These are phyloP conservation scores for Apiotrichum sp. DNA, from an alignment of 1,284 basidiomycete genomes.

Conservation along the genomic window DNA sequence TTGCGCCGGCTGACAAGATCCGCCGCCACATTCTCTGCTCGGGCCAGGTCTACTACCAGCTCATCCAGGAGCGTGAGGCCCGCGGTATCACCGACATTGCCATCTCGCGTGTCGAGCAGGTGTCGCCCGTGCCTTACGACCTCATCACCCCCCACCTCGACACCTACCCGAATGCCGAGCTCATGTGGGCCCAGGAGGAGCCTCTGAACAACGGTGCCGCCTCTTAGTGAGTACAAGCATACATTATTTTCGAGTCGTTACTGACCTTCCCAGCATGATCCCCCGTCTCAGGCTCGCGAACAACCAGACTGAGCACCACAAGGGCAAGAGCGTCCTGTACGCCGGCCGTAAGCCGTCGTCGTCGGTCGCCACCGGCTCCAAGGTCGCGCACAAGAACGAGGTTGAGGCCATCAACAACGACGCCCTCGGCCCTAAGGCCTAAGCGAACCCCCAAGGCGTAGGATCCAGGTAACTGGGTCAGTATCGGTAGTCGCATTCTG, in stretches of 20 bases:
- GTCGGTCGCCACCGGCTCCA: conserved; percentile 52
- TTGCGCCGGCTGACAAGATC: conserved; percentile 79
- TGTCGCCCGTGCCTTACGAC: conserved; percentile 95
- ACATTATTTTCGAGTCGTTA: no score
- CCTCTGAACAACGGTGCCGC: conserved; percentile 90
- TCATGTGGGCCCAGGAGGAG: conserved; percentile 81
- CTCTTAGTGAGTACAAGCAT: not conserved
- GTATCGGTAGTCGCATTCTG: not conserved
- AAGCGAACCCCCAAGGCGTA: not conserved
- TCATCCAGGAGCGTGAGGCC: conserved; percentile 82
- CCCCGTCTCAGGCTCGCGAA: conserved; percentile 73
- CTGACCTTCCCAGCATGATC: conserved; percentile 51
- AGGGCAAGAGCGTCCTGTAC: conserved; percentile 77
- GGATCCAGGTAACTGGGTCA: not conserved
- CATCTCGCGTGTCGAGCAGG: conserved; percentile 89
- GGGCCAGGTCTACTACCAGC: conserved; percentile 91
- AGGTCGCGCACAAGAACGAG: conserved; percentile 75
- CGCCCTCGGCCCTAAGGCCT: conserved; percentile 1
- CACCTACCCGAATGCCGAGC: conserved; percentile 88
- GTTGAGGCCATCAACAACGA: conserved; percentile 62
- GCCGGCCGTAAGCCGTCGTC: conserved; percentile 81
- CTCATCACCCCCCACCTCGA: conserved; percentile 83
- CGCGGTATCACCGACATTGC: conserved; percentile 85
- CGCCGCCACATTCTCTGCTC: conserved; percentile 81
- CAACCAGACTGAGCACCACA: conserved; percentile 80